phyloP scores from a whole-genome alignment of 1,284 basidiomycete species.

The Leccinum glutinopallens region DNA sequence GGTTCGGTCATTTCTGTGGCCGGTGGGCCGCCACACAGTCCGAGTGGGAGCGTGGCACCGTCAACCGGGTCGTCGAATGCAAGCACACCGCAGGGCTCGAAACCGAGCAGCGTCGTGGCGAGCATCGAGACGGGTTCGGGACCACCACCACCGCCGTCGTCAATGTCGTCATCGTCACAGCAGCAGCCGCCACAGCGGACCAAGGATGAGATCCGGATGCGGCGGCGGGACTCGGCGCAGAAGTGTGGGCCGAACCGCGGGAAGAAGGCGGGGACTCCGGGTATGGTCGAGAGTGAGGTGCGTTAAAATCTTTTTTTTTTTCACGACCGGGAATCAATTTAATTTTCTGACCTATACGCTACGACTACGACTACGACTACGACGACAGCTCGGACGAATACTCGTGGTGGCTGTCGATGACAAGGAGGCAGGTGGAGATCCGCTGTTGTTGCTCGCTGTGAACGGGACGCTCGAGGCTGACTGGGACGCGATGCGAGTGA shows the following conservation, averaged over 20 bases:
- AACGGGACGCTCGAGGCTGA: constrained; percentile 59
- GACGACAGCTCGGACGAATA: constrained; percentile 64
- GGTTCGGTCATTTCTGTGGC: constrained; percentile 15
- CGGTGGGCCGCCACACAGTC: constrained; percentile 6
- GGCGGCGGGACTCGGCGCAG: constrained; percentile 68
- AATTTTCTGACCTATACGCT: constrained; percentile 6
- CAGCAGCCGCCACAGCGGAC: constrained; percentile 40
- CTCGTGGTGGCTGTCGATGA: constrained; percentile 65
- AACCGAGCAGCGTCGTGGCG: constrained; percentile 17
- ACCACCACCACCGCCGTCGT: not conserved
- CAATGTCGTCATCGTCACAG: not conserved
- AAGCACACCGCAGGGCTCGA: constrained; percentile 42
- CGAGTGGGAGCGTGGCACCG: constrained; percentile 22
- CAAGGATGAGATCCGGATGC: constrained; percentile 73
- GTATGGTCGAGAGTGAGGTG: constrained; percentile 77
- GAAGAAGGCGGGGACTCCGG: constrained; percentile 42
- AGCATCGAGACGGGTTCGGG: constrained; percentile 15
- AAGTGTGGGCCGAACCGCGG: constrained; percentile 73
- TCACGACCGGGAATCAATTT: not conserved
- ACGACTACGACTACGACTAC: not conserved
- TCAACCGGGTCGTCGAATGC: constrained; percentile 19
- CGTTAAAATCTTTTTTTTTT: constrained; percentile 8
- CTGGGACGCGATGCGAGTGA: constrained; percentile 64
- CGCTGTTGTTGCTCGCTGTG: constrained; percentile 67
- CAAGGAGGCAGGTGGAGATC: constrained; percentile 35